These are phyloP conservation scores for Adenanthera pavonina DNA, from an alignment of 306 rosid species.

Conservation along the genomic window DNA sequence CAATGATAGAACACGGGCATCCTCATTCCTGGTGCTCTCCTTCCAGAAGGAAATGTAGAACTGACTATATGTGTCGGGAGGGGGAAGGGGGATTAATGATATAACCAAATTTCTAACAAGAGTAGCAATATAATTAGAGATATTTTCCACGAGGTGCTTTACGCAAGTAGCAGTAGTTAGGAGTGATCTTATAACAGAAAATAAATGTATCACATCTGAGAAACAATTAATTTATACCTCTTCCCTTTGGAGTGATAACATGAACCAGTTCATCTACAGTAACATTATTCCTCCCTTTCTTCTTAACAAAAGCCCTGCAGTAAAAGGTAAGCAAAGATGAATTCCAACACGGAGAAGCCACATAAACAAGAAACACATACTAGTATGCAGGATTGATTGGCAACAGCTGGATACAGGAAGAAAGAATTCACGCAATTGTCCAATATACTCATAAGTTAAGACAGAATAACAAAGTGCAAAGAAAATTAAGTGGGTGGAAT, in stretches of 20 bases:
- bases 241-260: constrained; percentile 87
- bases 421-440: background rate
- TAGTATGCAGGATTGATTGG: background rate
- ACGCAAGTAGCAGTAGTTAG: constrained; percentile 1
- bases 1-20: background rate
- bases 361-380: constrained; percentile 3
- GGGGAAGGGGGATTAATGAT: background rate
- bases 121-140: background rate
- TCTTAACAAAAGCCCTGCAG: constrained; percentile 72
- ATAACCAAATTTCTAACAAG: background rate
- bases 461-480: constrained; percentile 8
- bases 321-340: constrained; percentile 12
- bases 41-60: background rate
- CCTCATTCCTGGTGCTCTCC: background rate
- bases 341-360: constrained; percentile 20
- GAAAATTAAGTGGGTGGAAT: background rate
- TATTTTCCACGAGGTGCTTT: background rate
- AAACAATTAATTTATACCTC: constrained; percentile 56
- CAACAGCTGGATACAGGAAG: constrained; percentile 17
- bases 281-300: constrained; percentile 85
- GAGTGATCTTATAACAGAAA: constrained; percentile 8
- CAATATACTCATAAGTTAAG: background rate
- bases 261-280: constrained; percentile 86
- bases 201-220: background rate
- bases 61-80: background rate